A percentile compares a stretch with the other conserved stretches of the same genome.
Evolutionary conservation across 2,329 filamentous ascomycete genomes (phyloP).

Genomic region (Colletotrichum scovillei): DNA sequence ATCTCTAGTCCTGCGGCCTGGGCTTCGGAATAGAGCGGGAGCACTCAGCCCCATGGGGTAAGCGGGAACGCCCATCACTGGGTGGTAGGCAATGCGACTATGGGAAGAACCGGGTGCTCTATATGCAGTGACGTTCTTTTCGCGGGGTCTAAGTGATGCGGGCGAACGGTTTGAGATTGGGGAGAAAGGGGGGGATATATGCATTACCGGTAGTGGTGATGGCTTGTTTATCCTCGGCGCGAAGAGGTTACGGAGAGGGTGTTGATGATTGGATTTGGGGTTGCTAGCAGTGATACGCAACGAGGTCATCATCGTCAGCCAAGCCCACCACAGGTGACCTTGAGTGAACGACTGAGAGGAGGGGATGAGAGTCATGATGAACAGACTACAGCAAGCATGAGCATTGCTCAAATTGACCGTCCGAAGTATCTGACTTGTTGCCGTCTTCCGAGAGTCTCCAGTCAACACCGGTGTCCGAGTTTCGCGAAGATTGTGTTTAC

Average conservation of each 20-base stretch:
- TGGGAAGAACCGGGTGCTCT: constrained; percentile 28
- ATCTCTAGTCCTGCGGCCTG: constrained; percentile 10
- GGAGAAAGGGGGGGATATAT: background rate
- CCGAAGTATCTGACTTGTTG: background rate
- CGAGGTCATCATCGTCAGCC: background rate
- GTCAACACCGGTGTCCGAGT: background rate
- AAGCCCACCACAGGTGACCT: background rate
- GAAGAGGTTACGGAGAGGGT: background rate
- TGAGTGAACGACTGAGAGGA: background rate
- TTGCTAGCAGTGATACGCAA: background rate
- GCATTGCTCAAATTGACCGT: background rate
- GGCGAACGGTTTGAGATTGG: background rate
- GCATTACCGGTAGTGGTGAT: background rate
- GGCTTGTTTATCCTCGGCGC: background rate
- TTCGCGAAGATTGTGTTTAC: background rate
- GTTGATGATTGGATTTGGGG: background rate
- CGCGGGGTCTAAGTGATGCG: background rate
- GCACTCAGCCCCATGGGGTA: constrained; percentile 29
- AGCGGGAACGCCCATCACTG: constrained; percentile 27
- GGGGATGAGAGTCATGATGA: background rate
- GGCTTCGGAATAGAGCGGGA: constrained; percentile 33
- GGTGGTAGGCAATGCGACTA: constrained; percentile 7
- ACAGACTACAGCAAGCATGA: background rate
- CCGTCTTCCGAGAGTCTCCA: background rate
- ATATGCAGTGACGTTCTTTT: constrained; percentile 16